Evolutionary conservation across 139 green algal species (phyloP), one percentile per base, ranked within the genome.

Genomic region (Picochlorum sp.): DNA sequence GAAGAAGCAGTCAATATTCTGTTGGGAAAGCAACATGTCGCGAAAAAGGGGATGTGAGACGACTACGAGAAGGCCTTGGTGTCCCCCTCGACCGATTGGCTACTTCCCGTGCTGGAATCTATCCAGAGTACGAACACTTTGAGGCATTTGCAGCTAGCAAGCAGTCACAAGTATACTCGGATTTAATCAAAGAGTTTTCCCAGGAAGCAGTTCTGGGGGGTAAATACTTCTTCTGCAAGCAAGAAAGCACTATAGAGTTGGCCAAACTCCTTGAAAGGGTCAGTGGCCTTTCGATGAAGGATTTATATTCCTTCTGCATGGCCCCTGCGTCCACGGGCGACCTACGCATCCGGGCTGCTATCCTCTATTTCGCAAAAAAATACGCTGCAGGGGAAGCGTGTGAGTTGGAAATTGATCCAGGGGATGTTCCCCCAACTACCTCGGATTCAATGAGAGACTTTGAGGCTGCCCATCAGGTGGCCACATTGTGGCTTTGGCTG

Each of bases 121-220:
- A 78, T 37, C 85, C 85, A 2, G 68, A 85, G 58, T 93, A 85
- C 50, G 84, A 93, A 54, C 86, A 92, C 21, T 70, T 92, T 24
- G 82, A 85, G 70, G 54, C 72, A 57, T 82, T 81, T 62, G 77
- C 70, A 6, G 62, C 55, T 8, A 57, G 69, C 50, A 49, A 62
- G 16, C 57, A 69, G 14, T 57, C 16, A 6, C 28, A 37, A 15
- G 54, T 20, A 20, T 63, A 68, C 21, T 50, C 62, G 14, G 30
- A 57, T 6, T 45, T 73, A 23, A 66, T 82, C 30, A 41, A 37
- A n/a, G 45, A 66, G 1, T 77, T 80, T 63, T 60, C 74, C 8
- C 8, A 50, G 8, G 38, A 78, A 51, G 61, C 45, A 26, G 41
- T 77, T 23, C 67, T 69, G 32, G 75, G 81, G 57, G 79, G 80